Evolutionary conservation across 306 rosid species (phyloP).

Genomic region (Vigna angularis): DNA sequence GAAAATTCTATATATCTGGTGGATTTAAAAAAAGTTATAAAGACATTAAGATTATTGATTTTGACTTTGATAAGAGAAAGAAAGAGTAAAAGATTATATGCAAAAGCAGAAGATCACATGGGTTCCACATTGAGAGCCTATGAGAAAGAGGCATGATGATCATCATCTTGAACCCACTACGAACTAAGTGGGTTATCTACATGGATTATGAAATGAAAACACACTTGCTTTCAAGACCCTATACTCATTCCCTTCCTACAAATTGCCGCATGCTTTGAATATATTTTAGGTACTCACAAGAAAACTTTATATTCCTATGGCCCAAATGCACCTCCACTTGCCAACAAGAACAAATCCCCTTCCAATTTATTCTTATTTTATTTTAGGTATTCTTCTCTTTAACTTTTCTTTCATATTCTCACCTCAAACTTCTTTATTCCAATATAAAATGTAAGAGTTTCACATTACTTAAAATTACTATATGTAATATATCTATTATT

Average conservation of each 20-base stretch:
- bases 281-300: constrained; percentile 27
- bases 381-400: no score
- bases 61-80: constrained; percentile 37
- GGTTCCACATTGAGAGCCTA: constrained; percentile 52
- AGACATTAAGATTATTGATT: constrained; percentile 42
- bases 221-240: constrained; percentile 13
- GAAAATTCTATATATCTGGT: not conserved
- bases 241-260: constrained; percentile 34
- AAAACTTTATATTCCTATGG: not conserved
- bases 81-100: constrained; percentile 41
- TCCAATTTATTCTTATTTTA: no score
- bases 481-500: no score
- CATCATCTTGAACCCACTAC: constrained; percentile 60
- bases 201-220: constrained; percentile 38
- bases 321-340: constrained; percentile 4
- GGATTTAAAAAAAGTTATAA: constrained; percentile 40
- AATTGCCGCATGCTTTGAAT: constrained; percentile 42
- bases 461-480: no score
- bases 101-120: constrained; percentile 57
- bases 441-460: no score
- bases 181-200: constrained; percentile 46
- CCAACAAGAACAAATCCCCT: constrained; percentile 2
- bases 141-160: constrained; percentile 41
- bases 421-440: no score
- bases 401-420: no score